Base-by-base conservation (phyloP, 495 filamentous ascomycete genomes). In the Lasiosphaeria miniovina region DNA sequence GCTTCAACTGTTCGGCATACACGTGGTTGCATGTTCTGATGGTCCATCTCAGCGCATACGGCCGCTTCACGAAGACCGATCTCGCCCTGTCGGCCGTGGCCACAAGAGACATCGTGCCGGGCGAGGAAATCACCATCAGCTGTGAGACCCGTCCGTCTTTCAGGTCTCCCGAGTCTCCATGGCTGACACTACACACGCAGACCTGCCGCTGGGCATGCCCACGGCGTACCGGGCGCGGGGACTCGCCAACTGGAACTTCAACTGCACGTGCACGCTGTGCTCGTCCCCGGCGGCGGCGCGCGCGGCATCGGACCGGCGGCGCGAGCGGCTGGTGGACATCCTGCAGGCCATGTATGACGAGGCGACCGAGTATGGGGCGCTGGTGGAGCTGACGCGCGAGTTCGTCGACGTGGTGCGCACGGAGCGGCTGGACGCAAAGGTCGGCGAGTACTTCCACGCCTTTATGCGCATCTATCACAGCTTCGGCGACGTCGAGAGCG, bases 101-200 rank as follows among this genome's bases (percentile, higher is more conserved):
- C 4, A 68, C 68, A 11, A 40, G 68, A 15, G 71, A 75, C 31
- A 73, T 75, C 15, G 32, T 60, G 3, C 60, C 65, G 0, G 73
- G 73, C 4, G 71, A 75, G 36, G 73, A 75, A 38, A 65, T 75
- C 17, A 71, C 70, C 10, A 69, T 75, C 32, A 75, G 73, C 62
- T 75, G 73, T 69, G 61, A 46, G 65, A 41, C 3, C 24, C 50
- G 33, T 38, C 32, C 7, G 10, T 32, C 40, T 35, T 32, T 10
- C 11, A 40, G 5, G 14, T 7, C n/a, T 6, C 24, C 24, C 2
- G 24, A 24, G 14, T 48, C 6, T 43, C 59, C 41, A 11, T n/a
- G 7, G 33, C 24, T 53, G 49, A 64, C 52, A 56, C 48, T 1
- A 3, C 4, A 35, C 36, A 14, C 17, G 24, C 14, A 72, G 70